phyloP scores from a whole-genome alignment of 768 basidiomycete genomes.

The Termitomyces heimii region DNA sequence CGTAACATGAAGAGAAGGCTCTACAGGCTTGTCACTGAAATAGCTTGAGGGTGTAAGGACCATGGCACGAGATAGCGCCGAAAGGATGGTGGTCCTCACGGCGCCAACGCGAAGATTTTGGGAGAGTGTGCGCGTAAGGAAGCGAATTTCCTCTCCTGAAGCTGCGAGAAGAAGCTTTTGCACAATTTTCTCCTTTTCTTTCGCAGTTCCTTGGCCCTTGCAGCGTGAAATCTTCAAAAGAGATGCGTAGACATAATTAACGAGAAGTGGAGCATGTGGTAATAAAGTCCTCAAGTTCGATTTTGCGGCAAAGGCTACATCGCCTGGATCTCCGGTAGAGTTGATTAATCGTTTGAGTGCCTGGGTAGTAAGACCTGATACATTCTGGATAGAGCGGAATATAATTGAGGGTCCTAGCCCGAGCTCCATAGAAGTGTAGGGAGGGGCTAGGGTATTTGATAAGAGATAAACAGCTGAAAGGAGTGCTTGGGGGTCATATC shows the following conservation, averaged over 20 bases:
- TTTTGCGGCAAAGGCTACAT: slow-evolving; percentile 84
- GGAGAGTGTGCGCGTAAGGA: slow-evolving; percentile 67
- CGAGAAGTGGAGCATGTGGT: slow-evolving; percentile 61
- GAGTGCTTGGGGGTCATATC: slow-evolving; percentile 62
- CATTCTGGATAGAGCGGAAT: slow-evolving; percentile 63
- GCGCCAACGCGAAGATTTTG: slow-evolving; percentile 85
- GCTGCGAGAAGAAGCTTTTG: slow-evolving; percentile 81
- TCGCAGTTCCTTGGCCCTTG: slow-evolving; percentile 73
- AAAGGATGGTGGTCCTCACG: slow-evolving; percentile 75
- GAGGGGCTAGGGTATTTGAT: slow-evolving; percentile 74
- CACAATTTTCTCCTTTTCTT: slow-evolving; percentile 71
- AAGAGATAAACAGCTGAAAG: slow-evolving; percentile 75
- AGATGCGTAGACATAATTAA: slow-evolving; percentile 60
- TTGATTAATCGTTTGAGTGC: slow-evolving; percentile 65
- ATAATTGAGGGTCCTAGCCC: slow-evolving; percentile 66
- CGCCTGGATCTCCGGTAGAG: slow-evolving; percentile 76
- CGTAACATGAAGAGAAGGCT: slow-evolving; percentile 19
- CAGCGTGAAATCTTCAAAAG: slow-evolving; percentile 60
- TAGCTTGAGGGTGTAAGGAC: slow-evolving; percentile 47
- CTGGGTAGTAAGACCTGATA: slow-evolving; percentile 56
- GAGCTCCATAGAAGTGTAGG: slow-evolving; percentile 67
- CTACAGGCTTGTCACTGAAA: slow-evolving; percentile 10
- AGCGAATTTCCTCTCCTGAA: slow-evolving; percentile 84
- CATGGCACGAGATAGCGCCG: slow-evolving; percentile 74
- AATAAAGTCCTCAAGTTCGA: slow-evolving; percentile 68